Evolutionary conservation across 768 basidiomycete genomes (phyloP).

Genomic region (Podaxis carcinomalis): DNA sequence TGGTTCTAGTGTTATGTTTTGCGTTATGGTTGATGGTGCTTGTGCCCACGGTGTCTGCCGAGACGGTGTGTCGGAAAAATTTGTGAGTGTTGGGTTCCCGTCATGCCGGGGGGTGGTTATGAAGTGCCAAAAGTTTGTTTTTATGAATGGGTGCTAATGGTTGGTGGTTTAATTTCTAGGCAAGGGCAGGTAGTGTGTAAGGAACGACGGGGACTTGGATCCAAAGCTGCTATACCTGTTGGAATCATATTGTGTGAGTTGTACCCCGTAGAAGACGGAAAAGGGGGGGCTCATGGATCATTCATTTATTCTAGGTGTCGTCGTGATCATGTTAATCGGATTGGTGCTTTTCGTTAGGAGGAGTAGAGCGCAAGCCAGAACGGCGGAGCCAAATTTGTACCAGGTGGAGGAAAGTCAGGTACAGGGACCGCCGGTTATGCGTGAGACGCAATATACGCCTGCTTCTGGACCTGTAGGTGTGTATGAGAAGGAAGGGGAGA

Average conservation of each 20-base stretch:
- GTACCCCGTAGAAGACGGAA: background rate
- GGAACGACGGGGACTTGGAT: background rate
- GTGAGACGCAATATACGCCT: constrained; percentile 24
- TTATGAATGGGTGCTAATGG: background rate
- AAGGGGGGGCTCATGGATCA: background rate
- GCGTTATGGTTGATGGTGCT: background rate
- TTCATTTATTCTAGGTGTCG: background rate
- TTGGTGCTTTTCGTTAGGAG: constrained; percentile 16
- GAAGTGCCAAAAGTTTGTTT: too few species aligned
- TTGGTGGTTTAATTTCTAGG: background rate
- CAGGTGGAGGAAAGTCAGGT: constrained; percentile 29
- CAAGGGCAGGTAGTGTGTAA: background rate
- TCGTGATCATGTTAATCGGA: background rate
- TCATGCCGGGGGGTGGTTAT: background rate
- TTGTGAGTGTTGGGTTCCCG: background rate
- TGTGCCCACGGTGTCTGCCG: background rate
- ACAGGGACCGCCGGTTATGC: constrained; percentile 24
- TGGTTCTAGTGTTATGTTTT: background rate
- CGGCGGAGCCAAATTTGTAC: constrained; percentile 17
- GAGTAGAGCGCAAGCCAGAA: constrained; percentile 17
- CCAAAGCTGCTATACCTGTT: background rate
- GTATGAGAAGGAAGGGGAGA: constrained; percentile 3
- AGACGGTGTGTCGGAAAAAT: background rate
- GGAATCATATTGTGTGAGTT: background rate
- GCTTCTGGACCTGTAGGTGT: constrained; percentile 21